A percentile compares a stretch with the other conserved stretches of the same genome.
Evolutionary conservation across 208 protist genomes (phyloP).

Genomic region (Trichomonas tenax): DNA sequence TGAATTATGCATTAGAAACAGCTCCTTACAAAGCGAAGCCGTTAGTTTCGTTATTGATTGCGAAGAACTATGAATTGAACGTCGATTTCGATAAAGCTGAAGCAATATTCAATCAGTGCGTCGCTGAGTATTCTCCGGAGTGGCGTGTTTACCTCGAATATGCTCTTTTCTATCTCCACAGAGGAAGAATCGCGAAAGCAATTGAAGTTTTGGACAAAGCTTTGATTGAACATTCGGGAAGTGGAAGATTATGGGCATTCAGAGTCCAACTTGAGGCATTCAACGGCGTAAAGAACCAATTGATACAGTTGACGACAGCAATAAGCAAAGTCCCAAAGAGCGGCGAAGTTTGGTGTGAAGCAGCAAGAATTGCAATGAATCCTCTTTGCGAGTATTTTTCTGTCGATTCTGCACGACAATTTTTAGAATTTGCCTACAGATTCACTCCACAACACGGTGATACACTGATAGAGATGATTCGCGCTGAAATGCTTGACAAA

Average conservation of each 20-base stretch:
- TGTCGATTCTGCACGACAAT: slow-evolving; percentile 42
- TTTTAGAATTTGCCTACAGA: slow-evolving; percentile 56
- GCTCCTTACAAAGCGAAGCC: not conserved
- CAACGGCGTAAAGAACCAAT: slow-evolving; percentile 36
- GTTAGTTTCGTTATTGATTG: not conserved
- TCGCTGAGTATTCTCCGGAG: not conserved
- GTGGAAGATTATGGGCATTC: slow-evolving; percentile 58
- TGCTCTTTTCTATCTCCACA: not conserved
- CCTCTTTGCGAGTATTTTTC: slow-evolving; percentile 39
- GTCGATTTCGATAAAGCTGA: not conserved
- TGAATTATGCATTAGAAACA: not conserved
- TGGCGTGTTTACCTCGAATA: not conserved
- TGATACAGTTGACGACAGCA: slow-evolving; percentile 50
- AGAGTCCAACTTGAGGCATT: slow-evolving; percentile 52
- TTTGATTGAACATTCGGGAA: slow-evolving; percentile 51
- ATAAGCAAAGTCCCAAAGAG: slow-evolving; percentile 57
- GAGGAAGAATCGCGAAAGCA: slow-evolving; percentile 25
- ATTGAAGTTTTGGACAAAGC: slow-evolving; percentile 44
- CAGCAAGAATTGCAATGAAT: slow-evolving; percentile 54
- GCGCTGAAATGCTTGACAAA: slow-evolving; percentile 37
- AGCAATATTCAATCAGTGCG: not conserved
- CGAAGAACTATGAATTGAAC: not conserved
- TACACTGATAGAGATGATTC: slow-evolving; percentile 61
- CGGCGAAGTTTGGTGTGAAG: slow-evolving; percentile 68
- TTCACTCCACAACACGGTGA: slow-evolving; percentile 72